A percentile compares a stretch with the other conserved stretches of the same genome.
phyloP scores from a whole-genome alignment of 441 rosid species.

The Brassica hybrid region DNA sequence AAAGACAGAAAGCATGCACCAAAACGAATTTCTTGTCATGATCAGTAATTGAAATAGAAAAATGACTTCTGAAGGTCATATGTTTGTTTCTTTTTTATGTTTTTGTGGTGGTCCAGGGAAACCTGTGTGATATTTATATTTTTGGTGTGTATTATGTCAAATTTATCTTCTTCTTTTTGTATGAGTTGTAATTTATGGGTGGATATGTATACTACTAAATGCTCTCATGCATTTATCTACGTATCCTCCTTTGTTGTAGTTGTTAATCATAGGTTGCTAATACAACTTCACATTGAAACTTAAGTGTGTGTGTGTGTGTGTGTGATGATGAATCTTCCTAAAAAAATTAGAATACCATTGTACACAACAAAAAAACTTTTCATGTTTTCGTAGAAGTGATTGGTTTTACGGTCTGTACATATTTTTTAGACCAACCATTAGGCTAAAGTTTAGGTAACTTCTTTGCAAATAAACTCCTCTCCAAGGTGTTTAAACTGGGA shows the following conservation, averaged over 20 bases:
- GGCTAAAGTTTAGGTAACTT: neutral
- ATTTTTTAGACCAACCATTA: slow-evolving; percentile 15
- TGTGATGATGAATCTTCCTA: slow-evolving; percentile 25
- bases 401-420: slow-evolving; percentile 18
- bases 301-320: slow-evolving; percentile 7
- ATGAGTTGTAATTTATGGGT: slow-evolving; percentile 30
- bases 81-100: too few relatives aligned
- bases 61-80: slow-evolving; percentile 17
- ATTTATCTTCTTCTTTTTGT: neutral
- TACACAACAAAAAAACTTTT: neutral
- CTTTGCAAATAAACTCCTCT: neutral
- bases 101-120: slow-evolving; percentile 25
- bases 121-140: slow-evolving; percentile 25
- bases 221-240: slow-evolving; percentile 35
- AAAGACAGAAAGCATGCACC: slow-evolving; percentile 23
- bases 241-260: slow-evolving; percentile 35
- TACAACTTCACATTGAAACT: slow-evolving; percentile 28
- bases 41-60: slow-evolving; percentile 23
- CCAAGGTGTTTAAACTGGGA: too few relatives aligned
- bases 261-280: slow-evolving; percentile 22
- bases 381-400: neutral
- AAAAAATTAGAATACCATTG: neutral
- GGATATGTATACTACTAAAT: slow-evolving; percentile 41
- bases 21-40: slow-evolving; percentile 21
- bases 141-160: slow-evolving; percentile 36